Percentiles rank a stretch among this genome's conserved stretches.
Evolutionary conservation across 83 land plant genomes (phyloP).

Genomic region (Picea engelmannii): DNA sequence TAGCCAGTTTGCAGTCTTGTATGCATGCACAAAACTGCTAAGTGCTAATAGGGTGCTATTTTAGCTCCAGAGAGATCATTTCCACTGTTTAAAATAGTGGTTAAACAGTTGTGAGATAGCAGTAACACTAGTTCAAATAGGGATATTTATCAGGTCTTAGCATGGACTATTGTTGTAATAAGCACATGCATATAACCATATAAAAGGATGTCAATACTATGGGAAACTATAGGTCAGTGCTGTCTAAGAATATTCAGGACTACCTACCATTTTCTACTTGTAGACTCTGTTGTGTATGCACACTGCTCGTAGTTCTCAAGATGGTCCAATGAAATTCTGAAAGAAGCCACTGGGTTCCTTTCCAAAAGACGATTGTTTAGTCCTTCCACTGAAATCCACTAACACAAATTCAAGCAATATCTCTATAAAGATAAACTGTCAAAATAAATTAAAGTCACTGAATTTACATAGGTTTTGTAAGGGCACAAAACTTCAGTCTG

Average conservation of each 20-base stretch:
- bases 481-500: not conserved
- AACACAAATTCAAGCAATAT: slow-evolving; percentile 2
- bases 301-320: not conserved
- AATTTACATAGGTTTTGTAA: not conserved
- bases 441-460: not conserved
- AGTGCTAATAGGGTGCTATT: too few relatives aligned
- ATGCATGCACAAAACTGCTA: too few relatives aligned
- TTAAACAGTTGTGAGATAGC: too few relatives aligned
- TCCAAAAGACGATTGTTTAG: not conserved
- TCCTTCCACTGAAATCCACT: not conserved
- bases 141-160: not conserved
- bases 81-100: too few relatives aligned
- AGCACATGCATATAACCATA: not conserved
- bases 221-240: not conserved
- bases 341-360: not conserved
- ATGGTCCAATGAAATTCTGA: not conserved
- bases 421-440: not conserved
- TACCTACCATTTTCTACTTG: too few relatives aligned
- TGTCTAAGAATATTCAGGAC: too few relatives aligned
- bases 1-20: too few relatives aligned
- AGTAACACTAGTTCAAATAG: not conserved
- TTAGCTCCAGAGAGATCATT: too few relatives aligned
- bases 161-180: not conserved
- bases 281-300: too few relatives aligned
- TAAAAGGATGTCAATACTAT: not conserved